A percentile compares a stretch with the other conserved stretches of the same genome.
These are phyloP conservation scores for Colletotrichum karsti DNA, from an alignment of 2,329 filamentous ascomycete genomes.

Conservation along the genomic window DNA sequence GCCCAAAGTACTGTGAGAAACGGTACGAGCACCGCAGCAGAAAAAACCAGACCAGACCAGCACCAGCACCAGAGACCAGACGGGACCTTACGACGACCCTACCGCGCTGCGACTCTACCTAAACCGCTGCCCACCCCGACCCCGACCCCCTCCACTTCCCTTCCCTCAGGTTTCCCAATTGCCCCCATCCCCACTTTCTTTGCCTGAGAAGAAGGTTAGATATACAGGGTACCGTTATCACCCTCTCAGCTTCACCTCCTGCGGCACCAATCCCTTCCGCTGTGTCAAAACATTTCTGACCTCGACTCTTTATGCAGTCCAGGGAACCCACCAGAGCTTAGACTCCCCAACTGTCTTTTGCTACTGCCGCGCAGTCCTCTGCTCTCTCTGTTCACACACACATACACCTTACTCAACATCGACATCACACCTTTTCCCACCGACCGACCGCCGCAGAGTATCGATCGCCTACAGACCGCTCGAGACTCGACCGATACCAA, in stretches of 20 bases:
- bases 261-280: conserved; percentile 47
- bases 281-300: conserved; percentile 50
- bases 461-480: conserved; percentile 1
- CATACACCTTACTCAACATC: neutral
- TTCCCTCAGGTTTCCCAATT: conserved; percentile 29
- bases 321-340: conserved; percentile 34
- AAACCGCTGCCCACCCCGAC: conserved; percentile 25
- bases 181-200: conserved; percentile 29
- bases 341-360: conserved; percentile 22
- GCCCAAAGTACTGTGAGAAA: neutral
- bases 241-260: conserved; percentile 38
- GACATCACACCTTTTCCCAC: conserved; percentile 5
- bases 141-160: conserved; percentile 29
- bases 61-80: too few species aligned
- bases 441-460: conserved; percentile 1
- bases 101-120: conserved; percentile 22
- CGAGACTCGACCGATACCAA: neutral
- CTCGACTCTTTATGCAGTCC: conserved; percentile 42
- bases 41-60: conserved; percentile 11
- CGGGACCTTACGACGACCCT: conserved; percentile 20
- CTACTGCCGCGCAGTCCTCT: conserved; percentile 21
- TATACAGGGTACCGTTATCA: conserved; percentile 30
- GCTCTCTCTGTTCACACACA: neutral
- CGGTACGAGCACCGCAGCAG: neutral
- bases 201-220: conserved; percentile 29